phyloP scores from a whole-genome alignment of 2,329 filamentous ascomycete genomes.

The Coleophoma crateriformis region DNA sequence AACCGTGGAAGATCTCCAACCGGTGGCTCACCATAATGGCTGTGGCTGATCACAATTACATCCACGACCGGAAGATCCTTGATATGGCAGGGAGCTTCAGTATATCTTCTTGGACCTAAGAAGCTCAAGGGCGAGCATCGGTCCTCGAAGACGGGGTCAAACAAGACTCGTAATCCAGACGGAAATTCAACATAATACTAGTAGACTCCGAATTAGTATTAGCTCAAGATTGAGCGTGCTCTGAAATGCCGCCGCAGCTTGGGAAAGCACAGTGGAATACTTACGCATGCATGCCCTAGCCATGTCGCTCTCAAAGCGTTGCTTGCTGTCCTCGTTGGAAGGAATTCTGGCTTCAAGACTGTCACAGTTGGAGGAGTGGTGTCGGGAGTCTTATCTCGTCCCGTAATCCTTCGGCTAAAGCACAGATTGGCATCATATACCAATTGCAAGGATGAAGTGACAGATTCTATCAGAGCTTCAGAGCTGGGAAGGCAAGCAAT shows the following conservation, averaged over 20 bases:
- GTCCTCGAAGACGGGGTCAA: slow-evolving; percentile 89
- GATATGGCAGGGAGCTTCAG: slow-evolving; percentile 69
- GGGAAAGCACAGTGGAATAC: too few relatives aligned
- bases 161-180: slow-evolving; percentile 77
- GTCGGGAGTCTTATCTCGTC: slow-evolving; percentile 37
- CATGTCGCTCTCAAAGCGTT: slow-evolving; percentile 75
- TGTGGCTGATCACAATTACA: slow-evolving; percentile 71
- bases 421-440: slow-evolving; percentile 1
- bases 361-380: slow-evolving; percentile 57
- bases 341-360: slow-evolving; percentile 53
- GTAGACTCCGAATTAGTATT: too few relatives aligned
- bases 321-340: slow-evolving; percentile 43
- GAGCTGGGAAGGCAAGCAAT: too few relatives aligned
- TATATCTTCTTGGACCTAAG: slow-evolving; percentile 72
- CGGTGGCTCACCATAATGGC: slow-evolving; percentile 62
- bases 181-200: slow-evolving; percentile 83
- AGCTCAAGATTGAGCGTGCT: too few relatives aligned
- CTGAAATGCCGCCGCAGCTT: too few relatives aligned
- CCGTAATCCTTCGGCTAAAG: slow-evolving; percentile 14
- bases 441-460: background rate
- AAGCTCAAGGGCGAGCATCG: slow-evolving; percentile 74
- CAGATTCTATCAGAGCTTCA: too few relatives aligned
- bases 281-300: slow-evolving; percentile 80
- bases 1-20: too few relatives aligned
- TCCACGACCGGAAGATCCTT: slow-evolving; percentile 73